Percentiles rank a stretch among this genome's conserved stretches.
These are phyloP conservation scores for Capsicum chinense DNA, from an alignment of 257 asterid species.

Conservation along the genomic window DNA sequence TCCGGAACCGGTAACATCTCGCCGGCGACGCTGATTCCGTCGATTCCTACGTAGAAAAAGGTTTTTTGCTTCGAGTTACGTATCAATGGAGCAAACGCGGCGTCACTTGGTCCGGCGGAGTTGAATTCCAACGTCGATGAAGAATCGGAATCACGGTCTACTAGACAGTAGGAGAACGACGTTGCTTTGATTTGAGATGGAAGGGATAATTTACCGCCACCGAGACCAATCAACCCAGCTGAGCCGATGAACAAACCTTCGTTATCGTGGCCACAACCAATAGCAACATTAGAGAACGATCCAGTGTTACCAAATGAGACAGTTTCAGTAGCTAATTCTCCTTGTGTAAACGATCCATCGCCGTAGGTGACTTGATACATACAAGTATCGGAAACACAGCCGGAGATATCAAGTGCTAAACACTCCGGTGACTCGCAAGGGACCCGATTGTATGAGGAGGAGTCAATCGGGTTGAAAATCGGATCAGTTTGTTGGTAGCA, in stretches of 20 bases:
- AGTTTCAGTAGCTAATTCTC: constrained; percentile 66
- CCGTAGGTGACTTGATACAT: constrained; percentile 63
- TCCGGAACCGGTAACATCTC: constrained; percentile 10
- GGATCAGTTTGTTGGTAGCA: not conserved
- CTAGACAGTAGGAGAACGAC: constrained; percentile 37
- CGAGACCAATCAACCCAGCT: constrained; percentile 32
- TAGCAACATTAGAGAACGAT: constrained; percentile 21
- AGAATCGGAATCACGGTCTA: not conserved
- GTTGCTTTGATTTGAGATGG: constrained; percentile 31
- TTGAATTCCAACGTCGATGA: constrained; percentile 36
- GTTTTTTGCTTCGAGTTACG: not conserved
- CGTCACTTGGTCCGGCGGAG: constrained; percentile 24
- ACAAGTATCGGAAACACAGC: constrained; percentile 43
- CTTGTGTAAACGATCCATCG: constrained; percentile 69
- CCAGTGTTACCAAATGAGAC: constrained; percentile 49
- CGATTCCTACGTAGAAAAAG: constrained; percentile 22
- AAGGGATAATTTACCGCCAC: not conserved
- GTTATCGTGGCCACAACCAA: constrained; percentile 30
- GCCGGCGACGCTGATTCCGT: constrained; percentile 32
- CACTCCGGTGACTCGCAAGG: constrained; percentile 22
- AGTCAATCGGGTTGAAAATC: constrained; percentile 24
- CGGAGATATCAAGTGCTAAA: constrained; percentile 26
- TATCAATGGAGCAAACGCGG: not conserved
- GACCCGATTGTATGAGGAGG: constrained; percentile 6
- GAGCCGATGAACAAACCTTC: not conserved